Base-by-base conservation (phyloP, 2,329 filamentous ascomycete species). In the Byssoonygena ceratinophila region DNA sequence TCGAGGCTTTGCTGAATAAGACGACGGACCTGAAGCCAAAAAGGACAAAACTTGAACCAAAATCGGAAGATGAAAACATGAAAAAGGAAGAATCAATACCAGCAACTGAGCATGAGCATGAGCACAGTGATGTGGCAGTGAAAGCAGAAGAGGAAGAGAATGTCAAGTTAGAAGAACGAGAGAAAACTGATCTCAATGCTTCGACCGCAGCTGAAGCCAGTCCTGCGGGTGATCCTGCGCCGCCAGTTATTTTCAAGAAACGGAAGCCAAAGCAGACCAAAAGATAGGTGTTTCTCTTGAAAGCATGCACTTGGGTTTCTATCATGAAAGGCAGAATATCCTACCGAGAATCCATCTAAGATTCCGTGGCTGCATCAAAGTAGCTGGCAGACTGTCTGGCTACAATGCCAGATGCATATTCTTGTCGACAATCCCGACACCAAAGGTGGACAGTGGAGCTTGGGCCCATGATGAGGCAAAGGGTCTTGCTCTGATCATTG, bases 201-300 rank as follows among this genome's bases (percentile, higher is more conserved):
- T 46, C 48, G 7, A 40, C 52, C 1, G 36, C 18, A 5, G 49
- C 54, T 11, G 57, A 58, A 54, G 54, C 56, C 0, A 59, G 59
- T 27, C 3, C 31, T 29, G 14, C 29, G 20, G 3, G 59, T 12
- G 43, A 52, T 23, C 23, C 43, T 16, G 29, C 44, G 9, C 52
- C 63, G 3, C 67, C 65, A 2, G 64, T 73, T 37, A 59, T 74
- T 20, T 75, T 75, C 64, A 75, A 74, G 58, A 75, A 74, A 57
- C 71, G 73, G 57, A 75, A 73, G 57, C 65, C 70, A 1, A 75
- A 74, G 60, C 59, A 64, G 46, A 65, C 66, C 59, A 69, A 66
- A 59, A 68, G 67, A 62, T 71, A 61, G n/a, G 2, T 16, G 16
- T 14, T 14, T 14, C 9, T 49, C 20, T 6, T 39, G 9, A n/a